Percentiles rank a stretch among this genome's conserved stretches.
These are phyloP conservation scores for Rhodotorula sp. DNA, from an alignment of 1,284 basidiomycete genomes.

Conservation along the genomic window DNA sequence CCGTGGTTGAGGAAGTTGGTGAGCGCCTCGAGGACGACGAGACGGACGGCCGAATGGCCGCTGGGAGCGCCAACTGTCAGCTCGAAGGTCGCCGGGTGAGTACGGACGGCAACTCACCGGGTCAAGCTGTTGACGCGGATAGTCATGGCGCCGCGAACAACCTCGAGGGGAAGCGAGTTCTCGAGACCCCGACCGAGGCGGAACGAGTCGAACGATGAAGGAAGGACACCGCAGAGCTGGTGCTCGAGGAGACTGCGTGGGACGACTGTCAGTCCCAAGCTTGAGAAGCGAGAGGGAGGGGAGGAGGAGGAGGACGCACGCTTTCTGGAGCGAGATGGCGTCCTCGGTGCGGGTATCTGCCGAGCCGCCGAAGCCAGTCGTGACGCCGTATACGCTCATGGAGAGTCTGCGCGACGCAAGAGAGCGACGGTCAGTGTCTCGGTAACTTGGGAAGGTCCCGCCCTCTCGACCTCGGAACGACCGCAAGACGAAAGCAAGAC, in stretches of 20 bases:
- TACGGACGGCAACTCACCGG: slow-evolving; percentile 48
- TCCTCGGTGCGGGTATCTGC: slow-evolving; percentile 70
- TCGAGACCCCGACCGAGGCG: slow-evolving; percentile 49
- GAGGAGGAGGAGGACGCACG: slow-evolving; percentile 59
- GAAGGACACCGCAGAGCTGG: slow-evolving; percentile 59
- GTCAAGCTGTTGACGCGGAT: slow-evolving; percentile 82
- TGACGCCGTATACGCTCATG: slow-evolving; percentile 73
- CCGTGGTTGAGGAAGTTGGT: slow-evolving; percentile 66
- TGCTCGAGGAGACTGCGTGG: slow-evolving; percentile 69
- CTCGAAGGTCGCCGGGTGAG: too few relatives aligned
- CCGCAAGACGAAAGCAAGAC: neutral
- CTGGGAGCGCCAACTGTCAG: slow-evolving; percentile 18
- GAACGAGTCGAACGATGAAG: slow-evolving; percentile 60
- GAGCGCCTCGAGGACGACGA: slow-evolving; percentile 77
- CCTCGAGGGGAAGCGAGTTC: slow-evolving; percentile 74
- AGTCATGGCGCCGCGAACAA: slow-evolving; percentile 84
- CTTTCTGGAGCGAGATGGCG: slow-evolving; percentile 54
- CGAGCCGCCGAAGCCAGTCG: slow-evolving; percentile 73
- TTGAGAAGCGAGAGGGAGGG: slow-evolving; percentile 54
- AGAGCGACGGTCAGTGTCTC: neutral
- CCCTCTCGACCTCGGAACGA: neutral
- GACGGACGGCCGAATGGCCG: slow-evolving; percentile 82
- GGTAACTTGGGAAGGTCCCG: slow-evolving; percentile 1
- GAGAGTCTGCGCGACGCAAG: slow-evolving; percentile 46
- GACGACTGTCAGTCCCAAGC: slow-evolving; percentile 36